These are phyloP conservation scores for Malus sylvestris DNA, from an alignment of 306 rosid species.

Conservation along the genomic window DNA sequence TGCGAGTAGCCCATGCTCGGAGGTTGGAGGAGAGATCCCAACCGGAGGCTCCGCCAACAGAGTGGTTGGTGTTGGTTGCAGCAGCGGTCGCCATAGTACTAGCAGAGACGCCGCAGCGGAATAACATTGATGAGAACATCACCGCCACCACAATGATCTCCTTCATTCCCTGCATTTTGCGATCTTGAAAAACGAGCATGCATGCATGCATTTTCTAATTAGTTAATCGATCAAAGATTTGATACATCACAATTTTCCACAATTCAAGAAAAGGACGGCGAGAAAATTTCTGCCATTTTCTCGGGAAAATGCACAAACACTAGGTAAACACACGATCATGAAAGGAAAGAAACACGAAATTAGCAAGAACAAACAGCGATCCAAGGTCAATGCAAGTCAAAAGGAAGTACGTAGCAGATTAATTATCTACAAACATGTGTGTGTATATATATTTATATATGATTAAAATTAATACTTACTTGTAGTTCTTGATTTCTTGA, in stretches of 20 bases:
- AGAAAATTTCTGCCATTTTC: slow-evolving; percentile 1
- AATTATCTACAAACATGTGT: no score
- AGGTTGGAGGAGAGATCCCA: slow-evolving; percentile 66
- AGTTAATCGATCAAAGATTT: no score
- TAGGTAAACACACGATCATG: neutral
- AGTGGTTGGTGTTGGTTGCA: slow-evolving; percentile 20
- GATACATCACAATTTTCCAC: no score
- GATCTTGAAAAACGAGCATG: no score
- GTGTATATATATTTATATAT: no score
- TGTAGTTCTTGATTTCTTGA: neutral
- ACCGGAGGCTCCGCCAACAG: slow-evolving; percentile 69
- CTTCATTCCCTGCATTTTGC: slow-evolving; percentile 29
- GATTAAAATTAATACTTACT: neutral
- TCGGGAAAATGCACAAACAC: neutral
- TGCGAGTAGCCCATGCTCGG: slow-evolving; percentile 44
- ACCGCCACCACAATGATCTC: slow-evolving; percentile 36
- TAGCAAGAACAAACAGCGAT: neutral
- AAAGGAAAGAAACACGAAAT: neutral
- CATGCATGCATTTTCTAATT: no score
- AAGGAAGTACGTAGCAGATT: neutral
- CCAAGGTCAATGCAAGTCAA: neutral
- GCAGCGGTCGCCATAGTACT: neutral
- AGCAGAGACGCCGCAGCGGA: slow-evolving; percentile 54
- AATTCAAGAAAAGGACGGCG: no score
- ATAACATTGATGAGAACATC: slow-evolving; percentile 39